phyloP scores from a whole-genome alignment of 257 asterid genomes.

The Striga asiatica region DNA sequence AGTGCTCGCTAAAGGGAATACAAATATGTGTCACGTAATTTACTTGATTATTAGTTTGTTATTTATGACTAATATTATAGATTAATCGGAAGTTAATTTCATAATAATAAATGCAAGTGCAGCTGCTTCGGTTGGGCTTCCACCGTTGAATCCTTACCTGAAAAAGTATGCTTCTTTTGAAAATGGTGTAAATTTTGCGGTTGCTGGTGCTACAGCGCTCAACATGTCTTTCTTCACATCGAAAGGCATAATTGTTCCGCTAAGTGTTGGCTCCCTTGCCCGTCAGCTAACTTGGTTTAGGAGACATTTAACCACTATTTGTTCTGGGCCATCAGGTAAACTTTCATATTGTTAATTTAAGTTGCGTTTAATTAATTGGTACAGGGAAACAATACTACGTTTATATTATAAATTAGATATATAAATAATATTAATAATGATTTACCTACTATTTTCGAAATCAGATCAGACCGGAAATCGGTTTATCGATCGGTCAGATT shows the following conservation, averaged over 20 bases:
- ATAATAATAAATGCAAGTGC: background rate
- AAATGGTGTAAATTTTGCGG: slow-evolving; percentile 29
- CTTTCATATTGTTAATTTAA: too few species aligned
- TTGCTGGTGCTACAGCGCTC: slow-evolving; percentile 15
- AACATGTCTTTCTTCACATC: background rate
- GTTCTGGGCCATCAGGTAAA: slow-evolving; percentile 8
- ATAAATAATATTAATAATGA: too few species aligned
- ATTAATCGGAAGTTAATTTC: background rate
- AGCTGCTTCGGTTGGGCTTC: slow-evolving; percentile 30
- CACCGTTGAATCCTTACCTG: slow-evolving; percentile 24
- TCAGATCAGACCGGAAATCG: too few species aligned
- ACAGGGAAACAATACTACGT: too few species aligned
- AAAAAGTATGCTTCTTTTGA: slow-evolving; percentile 16
- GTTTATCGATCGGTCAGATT: too few species aligned
- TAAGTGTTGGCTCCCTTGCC: slow-evolving; percentile 4
- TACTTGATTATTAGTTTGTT: too few species aligned
- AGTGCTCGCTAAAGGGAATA: too few species aligned
- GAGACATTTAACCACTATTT: slow-evolving; percentile 9
- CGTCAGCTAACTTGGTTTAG: slow-evolving; percentile 21
- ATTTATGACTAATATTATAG: too few species aligned
- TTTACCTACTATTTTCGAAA: too few species aligned
- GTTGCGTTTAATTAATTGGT: too few species aligned
- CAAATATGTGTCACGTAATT: too few species aligned
- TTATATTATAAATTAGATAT: too few species aligned
- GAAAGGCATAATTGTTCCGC: background rate